Percentiles rank a stretch among this genome's conserved stretches.
phyloP scores from a whole-genome alignment of 2,329 filamentous ascomycete species.

The Aspergillus novofumigatus region DNA sequence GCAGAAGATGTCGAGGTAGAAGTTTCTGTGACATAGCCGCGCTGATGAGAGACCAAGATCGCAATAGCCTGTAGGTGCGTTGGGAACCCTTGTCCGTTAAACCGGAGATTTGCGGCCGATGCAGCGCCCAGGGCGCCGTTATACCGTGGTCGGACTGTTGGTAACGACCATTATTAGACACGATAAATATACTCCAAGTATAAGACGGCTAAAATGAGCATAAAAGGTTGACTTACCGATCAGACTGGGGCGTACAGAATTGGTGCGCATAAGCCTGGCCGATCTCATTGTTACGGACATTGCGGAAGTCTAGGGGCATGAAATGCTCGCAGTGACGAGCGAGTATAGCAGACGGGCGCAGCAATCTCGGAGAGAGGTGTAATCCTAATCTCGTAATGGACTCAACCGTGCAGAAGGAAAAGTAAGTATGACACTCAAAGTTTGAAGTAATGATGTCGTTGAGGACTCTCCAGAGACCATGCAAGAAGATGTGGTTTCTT shows the following conservation, averaged over 20 bases:
- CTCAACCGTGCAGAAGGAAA: neutral
- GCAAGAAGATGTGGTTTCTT: slow-evolving; percentile 7
- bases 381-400: neutral
- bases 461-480: slow-evolving; percentile 6
- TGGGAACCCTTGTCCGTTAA: slow-evolving; percentile 39
- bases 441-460: slow-evolving; percentile 10
- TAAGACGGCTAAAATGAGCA: neutral
- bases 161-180: neutral
- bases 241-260: slow-evolving; percentile 26
- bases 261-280: slow-evolving; percentile 35
- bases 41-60: slow-evolving; percentile 50
- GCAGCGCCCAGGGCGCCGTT: slow-evolving; percentile 28
- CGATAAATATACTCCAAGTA: neutral
- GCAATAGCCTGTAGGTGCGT: slow-evolving; percentile 54
- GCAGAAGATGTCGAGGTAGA: slow-evolving; percentile 44
- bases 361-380: slow-evolving; percentile 5
- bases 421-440: slow-evolving; percentile 3
- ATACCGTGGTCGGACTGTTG: slow-evolving; percentile 22
- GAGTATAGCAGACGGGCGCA: slow-evolving; percentile 8
- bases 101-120: slow-evolving; percentile 30
- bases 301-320: slow-evolving; percentile 25
- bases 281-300: slow-evolving; percentile 39
- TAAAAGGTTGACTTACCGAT: slow-evolving; percentile 19
- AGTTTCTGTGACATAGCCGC: slow-evolving; percentile 55
- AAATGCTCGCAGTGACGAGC: slow-evolving; percentile 23